Conservation (phyloP, 176 grass and related monocot species). For the Puccinellia tenuiflora region DNA sequence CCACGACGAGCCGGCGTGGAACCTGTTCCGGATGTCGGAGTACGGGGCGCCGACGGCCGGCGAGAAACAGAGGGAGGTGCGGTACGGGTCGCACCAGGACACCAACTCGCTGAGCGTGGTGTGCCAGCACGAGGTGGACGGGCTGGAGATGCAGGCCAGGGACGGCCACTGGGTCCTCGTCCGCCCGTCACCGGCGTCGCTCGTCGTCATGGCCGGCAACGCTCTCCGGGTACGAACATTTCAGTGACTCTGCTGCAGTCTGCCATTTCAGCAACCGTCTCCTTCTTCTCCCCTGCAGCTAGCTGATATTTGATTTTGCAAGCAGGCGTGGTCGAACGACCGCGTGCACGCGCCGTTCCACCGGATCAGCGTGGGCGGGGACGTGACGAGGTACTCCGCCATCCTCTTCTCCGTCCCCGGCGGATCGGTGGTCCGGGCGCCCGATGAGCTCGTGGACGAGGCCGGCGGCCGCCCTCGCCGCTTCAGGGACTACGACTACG, state of each 20-base stretch:
- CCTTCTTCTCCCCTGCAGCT: too few species aligned
- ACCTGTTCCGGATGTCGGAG: constrained; percentile 47
- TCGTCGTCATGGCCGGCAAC: constrained; percentile 69
- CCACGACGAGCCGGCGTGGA: constrained; percentile 10
- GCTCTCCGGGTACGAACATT: constrained; percentile 52
- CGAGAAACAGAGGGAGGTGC: constrained; percentile 28
- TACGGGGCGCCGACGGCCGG: constrained; percentile 42
- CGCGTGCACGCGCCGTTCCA: constrained; percentile 47
- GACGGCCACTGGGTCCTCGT: constrained; percentile 47
- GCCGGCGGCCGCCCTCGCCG: constrained; percentile 35
- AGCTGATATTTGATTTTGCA: neutral
- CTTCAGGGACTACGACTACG: constrained; percentile 36
- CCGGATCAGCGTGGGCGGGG: constrained; percentile 31
- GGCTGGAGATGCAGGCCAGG: constrained; percentile 63
- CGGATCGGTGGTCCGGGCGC: neutral
- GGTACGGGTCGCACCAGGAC: constrained; percentile 49
- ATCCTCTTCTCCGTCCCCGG: constrained; percentile 54
- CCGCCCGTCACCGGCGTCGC: constrained; percentile 44
- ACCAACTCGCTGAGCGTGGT: constrained; percentile 51
- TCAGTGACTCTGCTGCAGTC: neutral
- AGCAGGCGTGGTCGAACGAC: constrained; percentile 71
- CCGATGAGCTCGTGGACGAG: constrained; percentile 54
- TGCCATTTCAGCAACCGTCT: neutral
- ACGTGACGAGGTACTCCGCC: constrained; percentile 45
- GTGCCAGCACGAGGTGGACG: constrained; percentile 59